Conservation (phyloP, 768 basidiomycete species). For the Kwoniella bestiolae region DNA sequence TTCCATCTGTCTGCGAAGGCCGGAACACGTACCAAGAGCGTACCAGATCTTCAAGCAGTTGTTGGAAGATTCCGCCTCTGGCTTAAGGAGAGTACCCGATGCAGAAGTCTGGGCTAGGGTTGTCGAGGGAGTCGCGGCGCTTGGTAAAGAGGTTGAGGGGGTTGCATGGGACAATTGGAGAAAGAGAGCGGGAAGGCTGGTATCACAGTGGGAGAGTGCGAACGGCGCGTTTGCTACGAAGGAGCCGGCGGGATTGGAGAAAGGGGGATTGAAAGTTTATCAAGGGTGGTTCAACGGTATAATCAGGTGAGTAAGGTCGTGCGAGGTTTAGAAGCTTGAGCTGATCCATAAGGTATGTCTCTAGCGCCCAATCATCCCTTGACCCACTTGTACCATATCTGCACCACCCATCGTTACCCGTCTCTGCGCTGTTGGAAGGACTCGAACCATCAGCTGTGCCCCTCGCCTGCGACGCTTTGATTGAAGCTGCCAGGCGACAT, state of each 20-base stretch:
- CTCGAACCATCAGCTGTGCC: conserved; percentile 38
- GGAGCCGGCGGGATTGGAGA: conserved; percentile 27
- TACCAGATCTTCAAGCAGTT: conserved; percentile 53
- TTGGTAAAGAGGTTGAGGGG: conserved; percentile 54
- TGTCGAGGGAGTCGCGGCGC: conserved; percentile 39
- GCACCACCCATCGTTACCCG: conserved; percentile 20
- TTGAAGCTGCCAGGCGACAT: conserved; percentile 30
- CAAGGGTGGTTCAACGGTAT: conserved; percentile 51
- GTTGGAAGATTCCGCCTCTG: conserved; percentile 35
- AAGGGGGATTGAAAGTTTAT: conserved; percentile 52
- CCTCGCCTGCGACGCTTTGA: conserved; percentile 33
- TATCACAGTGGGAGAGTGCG: conserved; percentile 41
- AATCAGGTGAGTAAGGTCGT: conserved; percentile 42
- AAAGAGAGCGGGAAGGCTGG: conserved; percentile 66
- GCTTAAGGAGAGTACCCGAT: conserved; percentile 36
- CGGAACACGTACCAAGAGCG: conserved; percentile 49
- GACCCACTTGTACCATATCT: conserved; percentile 42
- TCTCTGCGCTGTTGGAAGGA: conserved; percentile 29
- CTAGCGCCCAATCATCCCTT: conserved; percentile 36
- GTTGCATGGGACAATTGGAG: conserved; percentile 65
- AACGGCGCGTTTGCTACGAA: conserved; percentile 11
- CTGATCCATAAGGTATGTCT: too few relatives aligned
- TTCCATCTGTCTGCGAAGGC: conserved; percentile 50
- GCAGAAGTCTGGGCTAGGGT: conserved; percentile 50
- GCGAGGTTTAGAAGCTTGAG: too few relatives aligned